These are phyloP conservation scores for Acanthamoeba triangularis DNA, from an alignment of 208 protist species.

Conservation along the genomic window DNA sequence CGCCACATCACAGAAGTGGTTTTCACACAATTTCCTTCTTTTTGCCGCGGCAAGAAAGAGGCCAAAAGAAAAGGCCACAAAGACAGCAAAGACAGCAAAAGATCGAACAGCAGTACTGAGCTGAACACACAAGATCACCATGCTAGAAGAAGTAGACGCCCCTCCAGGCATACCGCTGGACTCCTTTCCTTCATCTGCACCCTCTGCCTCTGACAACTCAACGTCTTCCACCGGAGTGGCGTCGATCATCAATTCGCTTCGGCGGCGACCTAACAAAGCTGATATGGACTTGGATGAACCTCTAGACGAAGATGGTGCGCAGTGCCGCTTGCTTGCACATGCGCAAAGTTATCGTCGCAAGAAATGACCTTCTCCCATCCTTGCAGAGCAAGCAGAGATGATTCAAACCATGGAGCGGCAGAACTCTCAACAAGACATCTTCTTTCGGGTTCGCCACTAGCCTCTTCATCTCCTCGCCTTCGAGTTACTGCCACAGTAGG, in stretches of 20 bases:
- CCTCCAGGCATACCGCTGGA: neutral
- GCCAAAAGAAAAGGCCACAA: neutral
- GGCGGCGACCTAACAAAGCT: slow-evolving; percentile 1
- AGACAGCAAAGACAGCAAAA: too few relatives aligned
- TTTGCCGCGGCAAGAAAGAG: neutral
- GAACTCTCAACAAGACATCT: slow-evolving; percentile 43
- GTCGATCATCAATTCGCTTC: slow-evolving; percentile 10
- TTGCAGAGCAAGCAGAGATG: slow-evolving; percentile 10
- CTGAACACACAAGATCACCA: neutral
- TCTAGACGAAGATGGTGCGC: slow-evolving; percentile 31
- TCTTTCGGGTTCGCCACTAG: neutral
- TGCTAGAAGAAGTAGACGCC: slow-evolving; percentile 47
- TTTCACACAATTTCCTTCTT: neutral
- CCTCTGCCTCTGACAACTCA: neutral
- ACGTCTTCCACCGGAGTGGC: neutral
- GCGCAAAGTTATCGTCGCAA: neutral
- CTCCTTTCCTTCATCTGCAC: neutral
- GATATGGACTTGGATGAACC: slow-evolving; percentile 28
- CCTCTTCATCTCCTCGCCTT: neutral
- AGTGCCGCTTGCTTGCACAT: neutral
- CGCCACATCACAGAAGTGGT: neutral
- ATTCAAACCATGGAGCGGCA: slow-evolving; percentile 41
- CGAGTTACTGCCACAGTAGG: neutral
- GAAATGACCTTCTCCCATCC: neutral
- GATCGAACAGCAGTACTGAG: too few relatives aligned